Percentiles rank a stretch among this genome's conserved stretches.
These are phyloP conservation scores for Hygrophila difformis DNA, from an alignment of 257 asterid genomes.

Conservation along the genomic window DNA sequence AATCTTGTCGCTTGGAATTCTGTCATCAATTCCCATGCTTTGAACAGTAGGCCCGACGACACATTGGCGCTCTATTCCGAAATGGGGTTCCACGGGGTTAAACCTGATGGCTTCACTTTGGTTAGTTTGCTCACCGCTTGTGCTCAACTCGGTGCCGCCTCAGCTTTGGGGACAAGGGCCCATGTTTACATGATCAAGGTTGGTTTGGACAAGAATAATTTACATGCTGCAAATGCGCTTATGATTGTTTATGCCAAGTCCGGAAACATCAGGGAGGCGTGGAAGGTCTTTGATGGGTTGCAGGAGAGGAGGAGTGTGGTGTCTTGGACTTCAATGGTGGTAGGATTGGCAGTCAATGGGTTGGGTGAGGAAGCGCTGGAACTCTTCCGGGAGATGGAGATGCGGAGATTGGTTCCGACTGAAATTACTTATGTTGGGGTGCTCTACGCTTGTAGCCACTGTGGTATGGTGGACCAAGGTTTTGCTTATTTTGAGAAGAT, in stretches of 20 bases:
- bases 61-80: slow-evolving; percentile 37
- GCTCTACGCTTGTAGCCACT: slow-evolving; percentile 79
- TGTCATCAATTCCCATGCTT: slow-evolving; percentile 52
- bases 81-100: slow-evolving; percentile 39
- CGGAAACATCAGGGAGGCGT: slow-evolving; percentile 56
- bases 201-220: slow-evolving; percentile 56
- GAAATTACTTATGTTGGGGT: slow-evolving; percentile 76
- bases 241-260: slow-evolving; percentile 67
- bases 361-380: slow-evolving; percentile 56
- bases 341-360: slow-evolving; percentile 74
- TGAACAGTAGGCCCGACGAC: slow-evolving; percentile 65
- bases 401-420: slow-evolving; percentile 33
- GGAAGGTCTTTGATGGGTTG: slow-evolving; percentile 47
- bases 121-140: slow-evolving; percentile 77
- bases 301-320: slow-evolving; percentile 48
- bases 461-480: slow-evolving; percentile 71
- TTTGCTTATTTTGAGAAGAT: slow-evolving; percentile 53
- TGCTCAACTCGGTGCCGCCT: slow-evolving; percentile 73
- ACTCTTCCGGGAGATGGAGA: slow-evolving; percentile 56
- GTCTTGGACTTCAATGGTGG: slow-evolving; percentile 67
- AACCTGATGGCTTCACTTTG: slow-evolving; percentile 77
- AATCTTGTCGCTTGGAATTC: slow-evolving; percentile 82
- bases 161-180: slow-evolving; percentile 61
- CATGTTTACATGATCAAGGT: slow-evolving; percentile 56
- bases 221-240: slow-evolving; percentile 59